Percentiles rank a stretch among this genome's conserved stretches.
Evolutionary conservation across 129 eudicot species (phyloP).

Genomic region (Artemisia tridentata): DNA sequence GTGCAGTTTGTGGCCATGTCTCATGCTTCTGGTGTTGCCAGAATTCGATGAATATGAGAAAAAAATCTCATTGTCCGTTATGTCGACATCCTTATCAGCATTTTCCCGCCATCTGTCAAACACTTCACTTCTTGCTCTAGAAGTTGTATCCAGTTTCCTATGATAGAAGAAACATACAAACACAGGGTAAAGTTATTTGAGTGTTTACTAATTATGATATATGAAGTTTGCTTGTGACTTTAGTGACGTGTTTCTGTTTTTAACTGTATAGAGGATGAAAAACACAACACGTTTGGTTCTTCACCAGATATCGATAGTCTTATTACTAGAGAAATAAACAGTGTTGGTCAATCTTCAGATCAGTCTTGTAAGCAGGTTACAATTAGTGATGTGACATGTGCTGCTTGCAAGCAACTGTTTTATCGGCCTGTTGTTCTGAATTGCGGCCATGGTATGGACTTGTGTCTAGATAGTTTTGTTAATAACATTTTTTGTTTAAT

Average conservation of each 20-base stretch:
- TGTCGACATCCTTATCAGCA: constrained; percentile 71
- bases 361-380: too few relatives aligned
- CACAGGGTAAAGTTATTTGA: constrained; percentile 40
- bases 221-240: background rate
- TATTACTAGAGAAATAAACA: constrained; percentile 26
- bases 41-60: constrained; percentile 45
- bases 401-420: constrained; percentile 54
- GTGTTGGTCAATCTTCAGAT: constrained; percentile 15
- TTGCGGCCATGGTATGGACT: constrained; percentile 69
- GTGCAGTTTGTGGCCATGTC: constrained; percentile 78
- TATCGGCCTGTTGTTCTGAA: constrained; percentile 69
- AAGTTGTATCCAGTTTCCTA: constrained; percentile 66
- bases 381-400: constrained; percentile 35
- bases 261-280: constrained; percentile 50
- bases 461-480: background rate
- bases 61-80: constrained; percentile 62
- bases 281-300: constrained; percentile 30
- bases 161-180: constrained; percentile 50
- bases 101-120: constrained; percentile 70
- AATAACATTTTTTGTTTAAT: background rate
- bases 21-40: constrained; percentile 88
- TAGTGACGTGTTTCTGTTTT: constrained; percentile 19
- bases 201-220: constrained; percentile 4
- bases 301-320: constrained; percentile 53
- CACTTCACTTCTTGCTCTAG: constrained; percentile 59